Evolutionary conservation across 2,329 filamentous ascomycete genomes (phyloP).

Genomic region (Fusarium kyushuense): DNA sequence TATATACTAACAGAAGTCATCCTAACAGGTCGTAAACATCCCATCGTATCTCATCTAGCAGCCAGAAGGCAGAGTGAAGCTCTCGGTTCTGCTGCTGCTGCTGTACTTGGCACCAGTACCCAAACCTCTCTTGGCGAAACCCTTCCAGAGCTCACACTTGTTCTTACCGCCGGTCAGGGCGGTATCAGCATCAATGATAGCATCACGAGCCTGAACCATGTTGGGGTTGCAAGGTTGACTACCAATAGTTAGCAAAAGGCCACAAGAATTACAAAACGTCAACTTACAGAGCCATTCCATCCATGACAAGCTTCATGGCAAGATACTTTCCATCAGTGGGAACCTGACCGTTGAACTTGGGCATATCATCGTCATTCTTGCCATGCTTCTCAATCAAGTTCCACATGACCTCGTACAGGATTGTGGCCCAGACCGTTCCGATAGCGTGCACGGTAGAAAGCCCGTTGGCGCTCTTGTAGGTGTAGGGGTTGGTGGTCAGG

Average conservation of each 20-base stretch:
- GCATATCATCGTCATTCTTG: constrained; percentile 58
- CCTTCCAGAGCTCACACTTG: constrained; percentile 65
- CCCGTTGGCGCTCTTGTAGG: constrained; percentile 59
- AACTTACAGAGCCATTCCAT: constrained; percentile 61
- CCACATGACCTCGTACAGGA: constrained; percentile 69
- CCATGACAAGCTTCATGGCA: constrained; percentile 64
- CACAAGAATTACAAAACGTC: accelerated
- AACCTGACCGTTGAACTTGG: constrained; percentile 58
- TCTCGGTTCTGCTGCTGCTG: constrained; percentile 48
- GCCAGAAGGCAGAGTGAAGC: constrained; percentile 47
- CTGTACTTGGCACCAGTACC: constrained; percentile 55
- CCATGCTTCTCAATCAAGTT: constrained; percentile 68
- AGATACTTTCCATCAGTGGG: constrained; percentile 66
- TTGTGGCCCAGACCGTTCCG: constrained; percentile 56
- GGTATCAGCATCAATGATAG: constrained; percentile 67
- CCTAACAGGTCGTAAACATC: not conserved
- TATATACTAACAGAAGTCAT: not conserved
- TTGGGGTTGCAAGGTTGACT: constrained; percentile 67
- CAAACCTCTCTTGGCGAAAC: constrained; percentile 68
- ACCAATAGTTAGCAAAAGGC: not conserved
- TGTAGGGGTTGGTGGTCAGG: constrained; percentile 62
- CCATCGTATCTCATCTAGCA: constrained; percentile 34
- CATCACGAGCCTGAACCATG: constrained; percentile 65
- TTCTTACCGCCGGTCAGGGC: constrained; percentile 65
- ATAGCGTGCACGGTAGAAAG: constrained; percentile 58